Conservation (phyloP, 371 early-diverging fungal species). For the Funneliformis caledonium region DNA sequence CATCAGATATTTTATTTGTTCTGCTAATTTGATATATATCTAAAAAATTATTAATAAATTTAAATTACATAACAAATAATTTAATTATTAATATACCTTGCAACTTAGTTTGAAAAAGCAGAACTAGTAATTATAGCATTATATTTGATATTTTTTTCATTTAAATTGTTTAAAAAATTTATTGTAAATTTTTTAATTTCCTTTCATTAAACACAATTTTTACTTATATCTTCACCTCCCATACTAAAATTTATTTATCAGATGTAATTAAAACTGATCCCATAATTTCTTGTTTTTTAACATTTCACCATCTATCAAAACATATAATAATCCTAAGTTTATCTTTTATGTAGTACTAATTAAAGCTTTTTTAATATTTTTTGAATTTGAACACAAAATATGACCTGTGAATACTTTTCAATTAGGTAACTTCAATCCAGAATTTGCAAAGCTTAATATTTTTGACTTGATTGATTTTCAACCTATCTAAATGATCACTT, state of each 20-base stretch:
- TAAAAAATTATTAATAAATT: no score
- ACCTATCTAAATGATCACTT: not conserved
- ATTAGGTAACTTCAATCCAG: not conserved
- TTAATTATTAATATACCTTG: no score
- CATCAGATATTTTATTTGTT: no score
- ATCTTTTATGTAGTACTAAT: not conserved
- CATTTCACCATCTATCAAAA: conserved; percentile 26
- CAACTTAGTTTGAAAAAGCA: not conserved
- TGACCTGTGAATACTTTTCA: not conserved
- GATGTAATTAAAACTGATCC: conserved; percentile 18
- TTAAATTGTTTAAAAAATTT: not conserved
- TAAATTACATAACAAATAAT: no score
- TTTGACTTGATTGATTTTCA: not conserved
- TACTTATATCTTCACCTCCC: not conserved
- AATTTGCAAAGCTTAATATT: not conserved
- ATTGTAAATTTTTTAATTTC: not conserved
- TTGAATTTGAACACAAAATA: not conserved
- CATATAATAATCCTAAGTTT: not conserved
- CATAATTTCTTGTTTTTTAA: conserved; percentile 1
- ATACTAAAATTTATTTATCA: not conserved
- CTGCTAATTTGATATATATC: no score
- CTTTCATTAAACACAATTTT: not conserved
- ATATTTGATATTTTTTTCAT: not conserved
- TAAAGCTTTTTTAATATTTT: no score
- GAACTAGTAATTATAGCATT: not conserved